These are phyloP conservation scores for Ampelomyces quisqualis DNA, from an alignment of 2,329 filamentous ascomycete genomes.

Conservation along the genomic window DNA sequence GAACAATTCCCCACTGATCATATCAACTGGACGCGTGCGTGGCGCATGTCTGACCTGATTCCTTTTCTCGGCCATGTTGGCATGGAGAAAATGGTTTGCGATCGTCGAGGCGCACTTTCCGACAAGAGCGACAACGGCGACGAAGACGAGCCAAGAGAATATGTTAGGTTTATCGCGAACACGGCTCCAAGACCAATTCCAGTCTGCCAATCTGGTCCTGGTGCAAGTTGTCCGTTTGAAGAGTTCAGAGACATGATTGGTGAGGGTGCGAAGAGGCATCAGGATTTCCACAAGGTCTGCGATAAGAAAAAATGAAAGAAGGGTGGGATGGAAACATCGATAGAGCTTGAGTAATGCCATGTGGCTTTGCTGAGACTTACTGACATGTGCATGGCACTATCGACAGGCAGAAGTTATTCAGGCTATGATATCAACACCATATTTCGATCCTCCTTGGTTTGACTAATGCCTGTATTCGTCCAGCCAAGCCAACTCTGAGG, in stretches of 20 bases:
- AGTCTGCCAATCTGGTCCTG: constrained; percentile 52
- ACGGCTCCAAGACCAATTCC: constrained; percentile 51
- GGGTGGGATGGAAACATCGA: too few species aligned
- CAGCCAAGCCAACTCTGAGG: too few species aligned
- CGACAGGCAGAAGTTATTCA: too few species aligned
- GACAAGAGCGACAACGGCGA: constrained; percentile 48
- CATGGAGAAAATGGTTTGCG: constrained; percentile 64
- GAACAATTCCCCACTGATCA: constrained; percentile 62
- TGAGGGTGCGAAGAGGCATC: constrained; percentile 40
- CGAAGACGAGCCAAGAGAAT: constrained; percentile 42
- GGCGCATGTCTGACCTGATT: constrained; percentile 63
- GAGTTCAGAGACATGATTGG: constrained; percentile 48
- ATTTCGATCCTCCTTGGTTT: too few species aligned
- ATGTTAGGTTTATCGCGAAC: constrained; percentile 55
- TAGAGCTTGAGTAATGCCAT: too few species aligned
- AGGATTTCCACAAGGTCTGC: constrained; percentile 34
- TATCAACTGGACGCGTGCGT: constrained; percentile 61
- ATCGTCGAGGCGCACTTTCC: too few species aligned
- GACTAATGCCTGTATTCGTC: too few species aligned
- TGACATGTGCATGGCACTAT: too few species aligned
- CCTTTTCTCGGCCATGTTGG: constrained; percentile 67
- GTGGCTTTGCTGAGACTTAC: too few species aligned
- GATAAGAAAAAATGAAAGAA: too few species aligned
- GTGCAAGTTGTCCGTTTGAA: constrained; percentile 52
- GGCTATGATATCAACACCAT: too few species aligned